A percentile compares a stretch with the other conserved stretches of the same genome.
Evolutionary conservation across 2,329 filamentous ascomycete genomes (phyloP).

Genomic region (Aspergillus novofumigatus): DNA sequence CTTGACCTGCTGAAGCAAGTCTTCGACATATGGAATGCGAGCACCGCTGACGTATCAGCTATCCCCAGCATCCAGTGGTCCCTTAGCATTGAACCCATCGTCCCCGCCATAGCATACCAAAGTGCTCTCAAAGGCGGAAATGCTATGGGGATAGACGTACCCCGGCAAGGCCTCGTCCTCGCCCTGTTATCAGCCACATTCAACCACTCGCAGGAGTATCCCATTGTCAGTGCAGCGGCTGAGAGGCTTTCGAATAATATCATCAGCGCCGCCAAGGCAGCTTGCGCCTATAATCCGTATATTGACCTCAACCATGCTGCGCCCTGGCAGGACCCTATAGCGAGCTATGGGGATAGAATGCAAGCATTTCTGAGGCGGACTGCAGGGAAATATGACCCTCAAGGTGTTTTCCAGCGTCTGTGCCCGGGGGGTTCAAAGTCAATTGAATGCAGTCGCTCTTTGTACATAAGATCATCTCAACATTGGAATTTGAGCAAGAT

Average conservation of each 20-base stretch:
- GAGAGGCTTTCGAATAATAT: not conserved
- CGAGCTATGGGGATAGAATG: not conserved
- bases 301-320: not conserved
- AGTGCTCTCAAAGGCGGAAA: not conserved
- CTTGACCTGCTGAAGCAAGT: not conserved
- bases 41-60: no score
- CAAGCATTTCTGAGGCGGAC: not conserved
- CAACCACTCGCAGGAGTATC: no score
- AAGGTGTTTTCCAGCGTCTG: not conserved
- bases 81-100: not conserved
- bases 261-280: not conserved
- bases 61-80: not conserved
- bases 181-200: no score
- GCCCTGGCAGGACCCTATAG: not conserved
- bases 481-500: no score
- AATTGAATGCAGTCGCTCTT: not conserved
- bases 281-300: not conserved
- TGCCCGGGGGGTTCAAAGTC: not conserved
- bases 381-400: not conserved
- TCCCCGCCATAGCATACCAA: not conserved
- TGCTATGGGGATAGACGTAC: not conserved
- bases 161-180: no score
- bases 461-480: no score
- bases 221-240: no score
- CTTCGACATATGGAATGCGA: no score